Percentiles rank a stretch among this genome's conserved stretches.
Conservation (phyloP, 2,329 filamentous ascomycete genomes). For the Macroventuria anomochaeta region DNA sequence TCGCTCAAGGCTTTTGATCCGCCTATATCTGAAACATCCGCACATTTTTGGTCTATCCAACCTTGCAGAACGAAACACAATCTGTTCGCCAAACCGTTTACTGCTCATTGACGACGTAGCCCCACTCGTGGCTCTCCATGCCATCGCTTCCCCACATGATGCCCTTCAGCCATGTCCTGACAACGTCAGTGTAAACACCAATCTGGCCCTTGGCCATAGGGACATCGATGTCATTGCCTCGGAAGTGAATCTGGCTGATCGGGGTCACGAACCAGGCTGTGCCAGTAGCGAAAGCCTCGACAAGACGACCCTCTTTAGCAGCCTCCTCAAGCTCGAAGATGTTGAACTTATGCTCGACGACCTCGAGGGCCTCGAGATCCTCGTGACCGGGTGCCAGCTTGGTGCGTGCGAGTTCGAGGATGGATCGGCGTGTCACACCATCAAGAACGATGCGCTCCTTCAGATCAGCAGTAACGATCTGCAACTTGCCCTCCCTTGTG, state of each 20-base stretch:
- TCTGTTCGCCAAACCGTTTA: not conserved
- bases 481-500: conserved; percentile 65
- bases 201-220: conserved; percentile 51
- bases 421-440: conserved; percentile 83
- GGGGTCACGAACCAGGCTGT: conserved; percentile 70
- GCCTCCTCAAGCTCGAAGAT: conserved; percentile 80
- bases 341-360: conserved; percentile 83
- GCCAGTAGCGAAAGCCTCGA: conserved; percentile 86
- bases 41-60: not conserved
- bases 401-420: conserved; percentile 73
- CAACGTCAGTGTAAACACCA: conserved; percentile 51
- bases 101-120: conserved; percentile 52
- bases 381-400: conserved; percentile 56
- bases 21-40: not conserved
- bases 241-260: conserved; percentile 54
- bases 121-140: conserved; percentile 56
- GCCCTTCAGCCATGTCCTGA: conserved; percentile 56
- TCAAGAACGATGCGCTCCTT: conserved; percentile 85
- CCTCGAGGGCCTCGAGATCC: conserved; percentile 60
- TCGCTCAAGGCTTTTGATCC: not conserved
- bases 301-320: conserved; percentile 72
- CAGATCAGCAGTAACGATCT: conserved; percentile 84
- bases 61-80: not conserved
- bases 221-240: conserved; percentile 52
- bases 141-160: conserved; percentile 58